Conservation (phyloP, 2,329 filamentous ascomycete species). For the Chrysosporium queenslandicum region DNA sequence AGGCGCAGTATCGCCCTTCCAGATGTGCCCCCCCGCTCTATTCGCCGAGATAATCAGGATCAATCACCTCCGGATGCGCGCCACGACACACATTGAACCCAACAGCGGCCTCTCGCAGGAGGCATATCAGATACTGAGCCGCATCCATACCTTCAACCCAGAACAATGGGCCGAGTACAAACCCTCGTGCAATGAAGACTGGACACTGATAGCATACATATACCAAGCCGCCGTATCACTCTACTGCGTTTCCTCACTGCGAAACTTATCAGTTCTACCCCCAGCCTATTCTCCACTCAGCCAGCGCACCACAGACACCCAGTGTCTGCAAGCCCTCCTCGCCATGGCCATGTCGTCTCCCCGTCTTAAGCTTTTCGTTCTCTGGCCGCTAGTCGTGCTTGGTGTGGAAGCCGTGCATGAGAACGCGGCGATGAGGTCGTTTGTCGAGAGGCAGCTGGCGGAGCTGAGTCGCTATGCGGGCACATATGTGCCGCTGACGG, state of each 20-base stretch:
- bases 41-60: slow-evolving; percentile 30
- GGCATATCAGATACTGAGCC: slow-evolving; percentile 20
- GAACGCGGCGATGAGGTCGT: slow-evolving; percentile 19
- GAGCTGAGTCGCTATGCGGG: slow-evolving; percentile 24
- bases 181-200: slow-evolving; percentile 19
- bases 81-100: slow-evolving; percentile 3
- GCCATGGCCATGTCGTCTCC: slow-evolving; percentile 15
- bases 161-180: slow-evolving; percentile 26
- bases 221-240: slow-evolving; percentile 27
- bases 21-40: slow-evolving; percentile 26
- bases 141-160: slow-evolving; percentile 25
- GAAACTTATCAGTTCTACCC: slow-evolving; percentile 27
- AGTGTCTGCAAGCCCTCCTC: slow-evolving; percentile 19
- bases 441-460: slow-evolving; percentile 23
- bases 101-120: slow-evolving; percentile 7
- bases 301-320: slow-evolving; percentile 12
- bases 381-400: slow-evolving; percentile 33
- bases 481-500: slow-evolving; percentile 25
- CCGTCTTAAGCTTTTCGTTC: slow-evolving; percentile 21
- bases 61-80: slow-evolving; percentile 28
- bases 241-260: slow-evolving; percentile 33
- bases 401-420: slow-evolving; percentile 26
- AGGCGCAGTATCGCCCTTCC: slow-evolving; percentile 16
- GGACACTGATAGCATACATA: slow-evolving; percentile 25
- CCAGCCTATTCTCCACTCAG: slow-evolving; percentile 12